Conservation (phyloP, 2,329 filamentous ascomycete species). For the Ascocoryne sarcoides region DNA sequence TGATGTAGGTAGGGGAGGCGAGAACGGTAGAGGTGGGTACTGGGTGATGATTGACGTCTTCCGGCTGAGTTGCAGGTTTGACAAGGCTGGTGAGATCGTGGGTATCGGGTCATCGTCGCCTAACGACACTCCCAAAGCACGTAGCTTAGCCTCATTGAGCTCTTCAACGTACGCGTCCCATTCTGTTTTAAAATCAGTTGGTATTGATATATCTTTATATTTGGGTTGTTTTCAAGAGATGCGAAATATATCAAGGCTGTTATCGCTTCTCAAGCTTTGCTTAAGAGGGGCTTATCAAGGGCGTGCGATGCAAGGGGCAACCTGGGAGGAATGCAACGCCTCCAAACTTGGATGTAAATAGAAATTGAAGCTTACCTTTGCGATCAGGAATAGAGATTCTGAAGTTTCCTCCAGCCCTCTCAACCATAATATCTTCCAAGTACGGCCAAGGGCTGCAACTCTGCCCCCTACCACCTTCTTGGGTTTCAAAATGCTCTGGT, state of each 20-base stretch:
- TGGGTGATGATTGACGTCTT: conserved; percentile 61
- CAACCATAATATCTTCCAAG: conserved; percentile 46
- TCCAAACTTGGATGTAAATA: conserved; percentile 3
- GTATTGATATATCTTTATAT: too few species aligned
- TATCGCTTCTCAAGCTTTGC: too few species aligned
- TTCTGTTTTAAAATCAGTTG: conserved; percentile 29
- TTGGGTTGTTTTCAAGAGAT: too few species aligned
- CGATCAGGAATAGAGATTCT: conserved; percentile 55
- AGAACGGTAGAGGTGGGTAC: conserved; percentile 70
- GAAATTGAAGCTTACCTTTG: conserved; percentile 20
- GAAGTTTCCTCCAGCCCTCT: conserved; percentile 44
- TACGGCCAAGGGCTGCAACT: conserved; percentile 63
- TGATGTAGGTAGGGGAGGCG: conserved; percentile 71
- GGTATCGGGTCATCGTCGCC: conserved; percentile 60
- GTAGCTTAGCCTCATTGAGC: conserved; percentile 83
- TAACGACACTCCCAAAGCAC: conserved; percentile 79
- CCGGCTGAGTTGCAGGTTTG: conserved; percentile 47
- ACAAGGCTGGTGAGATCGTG: conserved; percentile 58
- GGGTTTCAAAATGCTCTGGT: conserved; percentile 26
- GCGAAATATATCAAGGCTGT: too few species aligned
- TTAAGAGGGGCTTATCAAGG: too few species aligned
- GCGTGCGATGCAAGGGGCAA: background rate
- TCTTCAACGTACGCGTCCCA: conserved; percentile 76
- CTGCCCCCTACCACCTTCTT: conserved; percentile 34
- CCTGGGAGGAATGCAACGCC: too few species aligned